Evolutionary conservation across 306 rosid species (phyloP), one percentile per base, ranked within the genome.

Genomic region (Fagus crenata): DNA sequence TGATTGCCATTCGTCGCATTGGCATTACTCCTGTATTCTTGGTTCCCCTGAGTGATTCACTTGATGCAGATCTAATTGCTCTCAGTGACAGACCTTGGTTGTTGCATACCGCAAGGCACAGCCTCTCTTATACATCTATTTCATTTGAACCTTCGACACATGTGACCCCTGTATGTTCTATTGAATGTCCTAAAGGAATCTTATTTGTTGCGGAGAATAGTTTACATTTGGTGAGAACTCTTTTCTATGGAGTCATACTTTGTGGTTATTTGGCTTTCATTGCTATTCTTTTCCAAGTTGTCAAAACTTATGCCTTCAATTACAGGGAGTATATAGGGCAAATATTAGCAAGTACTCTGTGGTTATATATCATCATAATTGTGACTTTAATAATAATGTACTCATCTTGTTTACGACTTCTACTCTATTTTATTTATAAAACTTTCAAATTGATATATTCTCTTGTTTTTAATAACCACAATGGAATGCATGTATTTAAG

Each of bases 1-100:
- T 94, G 89, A 92, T 94, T 85, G 93, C 97, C 75, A 83, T 82
- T 75, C 92, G 97, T 46, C 98, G 95, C 32, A 92, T 94, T 80
- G 98, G 98, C 80, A 87, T 92, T 75, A 94, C 98, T 69, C 97
- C 98, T 40, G 98, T 94, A 81, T 94, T 92, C 90, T 86, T 94
- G 86, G 92, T 90, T 78, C 93, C 98, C 60, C 77, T 94, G 87
- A 90, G 90, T 81, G 92, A 88, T 79, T 83, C 90, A 5, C 90
- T 94, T 78, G 97, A 94, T 86, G 85, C 91, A 61, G 98, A 92
- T 86, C 77, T 94, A 80, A 87, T 94, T 87, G 92, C 89, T 75
- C 85, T 94, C 59, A 89, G 98, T 86, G 98, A 92, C 80, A 90
- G 97, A 71, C 96, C 98, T 17, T 92, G 98, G 98, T 85, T 94